A percentile compares a stretch with the other conserved stretches of the same genome.
These are phyloP conservation scores for Mycena metata DNA, from an alignment of 768 basidiomycete species.

Conservation along the genomic window DNA sequence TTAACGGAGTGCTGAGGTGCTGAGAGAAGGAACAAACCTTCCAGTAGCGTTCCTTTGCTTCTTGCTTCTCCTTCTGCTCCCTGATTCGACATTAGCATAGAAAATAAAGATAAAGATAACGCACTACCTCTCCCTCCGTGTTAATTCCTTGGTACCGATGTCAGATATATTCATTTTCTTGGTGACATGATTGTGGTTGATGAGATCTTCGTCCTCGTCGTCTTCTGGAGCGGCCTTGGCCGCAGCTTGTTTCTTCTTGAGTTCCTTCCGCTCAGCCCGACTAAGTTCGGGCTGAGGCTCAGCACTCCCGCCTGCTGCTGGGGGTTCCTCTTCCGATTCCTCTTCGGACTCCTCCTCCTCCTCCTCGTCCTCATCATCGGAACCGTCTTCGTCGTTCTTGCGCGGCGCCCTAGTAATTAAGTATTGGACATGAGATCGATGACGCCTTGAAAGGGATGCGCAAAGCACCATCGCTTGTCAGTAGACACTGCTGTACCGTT, in stretches of 20 bases:
- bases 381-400: conserved; percentile 56
- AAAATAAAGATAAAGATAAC: conserved; percentile 20
- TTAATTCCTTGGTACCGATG: conserved; percentile 70
- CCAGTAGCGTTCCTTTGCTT: conserved; percentile 89
- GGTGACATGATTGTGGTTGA: conserved; percentile 82
- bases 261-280: conserved; percentile 79
- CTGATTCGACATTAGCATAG: conserved; percentile 53
- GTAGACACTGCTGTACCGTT: conserved; percentile 67
- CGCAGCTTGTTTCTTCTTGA: conserved; percentile 85
- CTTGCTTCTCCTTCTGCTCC: conserved; percentile 93
- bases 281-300: conserved; percentile 68
- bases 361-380: conserved; percentile 53
- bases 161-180: conserved; percentile 86
- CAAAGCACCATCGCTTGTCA: conserved; percentile 60
- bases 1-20: not conserved
- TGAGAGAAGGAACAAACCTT: conserved; percentile 64
- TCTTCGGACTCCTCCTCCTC: conserved; percentile 49
- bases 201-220: conserved; percentile 76
- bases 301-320: conserved; percentile 39
- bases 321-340: conserved; percentile 56
- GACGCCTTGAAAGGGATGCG: conserved; percentile 22
- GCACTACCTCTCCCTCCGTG: conserved; percentile 73
- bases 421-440: conserved; percentile 30
- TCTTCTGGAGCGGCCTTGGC: conserved; percentile 52
- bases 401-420: conserved; percentile 30